Percentiles rank a stretch among this genome's conserved stretches.
phyloP scores from a whole-genome alignment of 371 early-diverging fungal genomes.

The Dinochytrium kinnereticum region DNA sequence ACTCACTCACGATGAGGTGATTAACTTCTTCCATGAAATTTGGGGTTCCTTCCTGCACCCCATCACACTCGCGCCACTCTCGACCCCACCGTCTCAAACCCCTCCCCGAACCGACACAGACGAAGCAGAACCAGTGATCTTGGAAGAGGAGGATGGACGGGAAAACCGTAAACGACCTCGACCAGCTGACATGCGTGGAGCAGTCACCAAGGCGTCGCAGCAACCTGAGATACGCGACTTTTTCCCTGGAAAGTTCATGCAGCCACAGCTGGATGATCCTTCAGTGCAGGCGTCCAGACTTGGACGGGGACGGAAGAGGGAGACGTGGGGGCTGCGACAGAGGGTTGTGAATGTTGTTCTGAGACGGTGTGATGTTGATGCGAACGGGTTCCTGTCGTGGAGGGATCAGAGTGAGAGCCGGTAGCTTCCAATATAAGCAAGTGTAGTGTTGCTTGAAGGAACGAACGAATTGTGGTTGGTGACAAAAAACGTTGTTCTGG shows the following conservation, averaged over 20 bases:
- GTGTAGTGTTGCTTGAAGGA: too few species aligned
- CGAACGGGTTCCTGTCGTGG: constrained; percentile 11
- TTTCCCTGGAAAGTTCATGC: constrained; percentile 25
- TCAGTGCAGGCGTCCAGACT: constrained; percentile 4
- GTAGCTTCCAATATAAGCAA: too few species aligned
- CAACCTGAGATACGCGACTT: background rate
- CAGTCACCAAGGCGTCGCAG: background rate
- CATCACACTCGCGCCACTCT: constrained; percentile 20
- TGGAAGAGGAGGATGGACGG: constrained; percentile 12
- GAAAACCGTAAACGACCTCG: background rate
- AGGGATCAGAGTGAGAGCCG: too few species aligned
- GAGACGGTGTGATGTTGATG: constrained; percentile 8
- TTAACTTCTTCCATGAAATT: constrained; percentile 15
- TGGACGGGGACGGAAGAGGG: constrained; percentile 15
- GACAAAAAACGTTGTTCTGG: too few species aligned
- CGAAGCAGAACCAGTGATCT: background rate
- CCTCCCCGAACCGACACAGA: background rate
- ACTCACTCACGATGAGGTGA: constrained; percentile 14
- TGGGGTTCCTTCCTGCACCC: constrained; percentile 32
- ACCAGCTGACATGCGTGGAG: background rate
- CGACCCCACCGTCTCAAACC: constrained; percentile 13
- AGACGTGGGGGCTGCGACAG: constrained; percentile 33
- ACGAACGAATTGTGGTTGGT: too few species aligned
- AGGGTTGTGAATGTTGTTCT: constrained; percentile 15
- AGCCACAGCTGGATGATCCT: constrained; percentile 9